Percentiles rank a stretch among this genome's conserved stretches.
Evolutionary conservation across 345 rosid genomes (phyloP).

Genomic region (Chamaenerion angustifolium): DNA sequence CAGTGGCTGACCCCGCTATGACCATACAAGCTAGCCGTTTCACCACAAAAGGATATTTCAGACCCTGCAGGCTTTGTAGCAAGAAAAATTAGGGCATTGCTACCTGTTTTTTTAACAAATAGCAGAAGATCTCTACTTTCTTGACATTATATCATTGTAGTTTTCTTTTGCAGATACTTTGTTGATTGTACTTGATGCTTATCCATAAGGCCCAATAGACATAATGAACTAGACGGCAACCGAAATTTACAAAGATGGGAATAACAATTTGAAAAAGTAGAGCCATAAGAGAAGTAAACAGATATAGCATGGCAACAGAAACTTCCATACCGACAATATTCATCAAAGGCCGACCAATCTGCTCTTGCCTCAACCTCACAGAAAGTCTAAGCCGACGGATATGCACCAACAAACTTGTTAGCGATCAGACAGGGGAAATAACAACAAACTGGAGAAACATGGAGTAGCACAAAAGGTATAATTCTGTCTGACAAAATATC

Average conservation of each 20-base stretch:
- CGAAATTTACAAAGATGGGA: not conserved
- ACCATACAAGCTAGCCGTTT: slow-evolving; percentile 74
- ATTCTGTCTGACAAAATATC: slow-evolving; percentile 20
- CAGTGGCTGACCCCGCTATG: slow-evolving; percentile 42
- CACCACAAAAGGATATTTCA: slow-evolving; percentile 76
- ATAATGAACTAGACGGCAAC: too few species aligned
- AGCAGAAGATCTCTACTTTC: too few species aligned
- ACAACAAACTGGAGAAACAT: not conserved
- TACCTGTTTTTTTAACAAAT: not conserved
- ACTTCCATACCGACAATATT: slow-evolving; percentile 57
- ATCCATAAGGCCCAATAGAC: too few species aligned
- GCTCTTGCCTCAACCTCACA: slow-evolving; percentile 53
- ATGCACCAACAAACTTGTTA: not conserved
- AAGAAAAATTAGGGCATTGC: slow-evolving; percentile 1
- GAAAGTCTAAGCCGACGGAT: slow-evolving; percentile 6
- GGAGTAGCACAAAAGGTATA: too few species aligned
- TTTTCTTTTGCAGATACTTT: too few species aligned
- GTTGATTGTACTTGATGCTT: too few species aligned
- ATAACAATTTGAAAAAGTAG: not conserved
- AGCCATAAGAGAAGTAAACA: not conserved
- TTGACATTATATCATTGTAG: too few species aligned
- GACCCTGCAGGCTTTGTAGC: slow-evolving; percentile 38
- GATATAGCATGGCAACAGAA: not conserved
- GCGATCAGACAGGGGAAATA: not conserved
- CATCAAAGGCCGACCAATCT: slow-evolving; percentile 57